Percentiles rank a stretch among this genome's conserved stretches.
phyloP scores from a whole-genome alignment of 2,329 filamentous ascomycete species.

The Aspergillus sp. region DNA sequence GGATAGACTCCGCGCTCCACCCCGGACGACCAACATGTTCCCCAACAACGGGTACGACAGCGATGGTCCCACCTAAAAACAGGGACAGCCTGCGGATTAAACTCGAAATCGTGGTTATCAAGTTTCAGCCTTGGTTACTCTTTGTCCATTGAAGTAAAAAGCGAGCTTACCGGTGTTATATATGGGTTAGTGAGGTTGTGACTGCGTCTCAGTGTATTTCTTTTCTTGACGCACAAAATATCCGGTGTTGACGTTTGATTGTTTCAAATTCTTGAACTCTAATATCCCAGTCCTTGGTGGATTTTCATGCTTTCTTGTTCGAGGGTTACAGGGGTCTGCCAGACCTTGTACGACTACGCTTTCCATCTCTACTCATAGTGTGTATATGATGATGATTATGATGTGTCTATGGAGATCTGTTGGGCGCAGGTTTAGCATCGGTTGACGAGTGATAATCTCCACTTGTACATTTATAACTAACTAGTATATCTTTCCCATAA shows the following conservation, averaged over 20 bases:
- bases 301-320: background rate
- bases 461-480: background rate
- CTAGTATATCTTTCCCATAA: too few species aligned
- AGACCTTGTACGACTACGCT: slow-evolving; percentile 6
- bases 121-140: background rate
- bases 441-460: background rate
- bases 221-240: background rate
- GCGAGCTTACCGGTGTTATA: background rate
- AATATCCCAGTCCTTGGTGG: background rate
- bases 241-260: background rate
- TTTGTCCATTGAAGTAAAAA: background rate
- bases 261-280: background rate
- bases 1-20: slow-evolving; percentile 17
- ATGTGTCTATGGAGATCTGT: background rate
- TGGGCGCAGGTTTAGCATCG: background rate
- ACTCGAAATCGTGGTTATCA: background rate
- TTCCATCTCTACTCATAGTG: slow-evolving; percentile 6
- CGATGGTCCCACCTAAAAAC: slow-evolving; percentile 4
- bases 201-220: background rate
- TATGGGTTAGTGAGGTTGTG: background rate
- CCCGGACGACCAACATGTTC: slow-evolving; percentile 18
- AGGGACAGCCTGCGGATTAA: background rate
- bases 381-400: background rate
- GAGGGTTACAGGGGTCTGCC: background rate
- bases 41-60: slow-evolving; percentile 17